Base-by-base conservation (phyloP, 1,284 basidiomycete species). In the Caloboletus firmus region DNA sequence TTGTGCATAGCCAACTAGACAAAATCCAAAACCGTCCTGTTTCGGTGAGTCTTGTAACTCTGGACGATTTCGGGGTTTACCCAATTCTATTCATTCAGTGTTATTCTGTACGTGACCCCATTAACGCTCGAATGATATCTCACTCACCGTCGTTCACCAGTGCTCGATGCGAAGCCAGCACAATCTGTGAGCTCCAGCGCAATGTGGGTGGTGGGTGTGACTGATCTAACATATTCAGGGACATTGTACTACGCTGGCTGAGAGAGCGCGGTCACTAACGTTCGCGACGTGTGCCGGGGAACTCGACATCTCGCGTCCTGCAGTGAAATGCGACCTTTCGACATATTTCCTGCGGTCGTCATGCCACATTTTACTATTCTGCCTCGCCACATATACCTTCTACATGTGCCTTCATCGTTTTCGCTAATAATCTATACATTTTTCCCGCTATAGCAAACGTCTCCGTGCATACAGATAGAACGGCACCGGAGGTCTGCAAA, bases 91-190 rank as follows among this genome's bases (percentile, higher is more conserved):
- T 35, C n/a, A 51, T 55, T 30, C 46, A 92, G 91, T 91, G 89
- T 64, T 92, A 91, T 70, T 91, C 88, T 58, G 89, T 91, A 72
- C 57, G 84, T 68, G 1, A 24, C 20, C 5, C 39, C 8, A 15
- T 30, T 30, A 22, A 40, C 8, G 9, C 24, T 24, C 20, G 13
- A n/a, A 26, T 20, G 31, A 35, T 32, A 45, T 40, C 36, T 31
- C 17, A 8, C 45, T 54, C 49, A 62, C 28, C 39, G 40, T 55
- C 45, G 44, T 42, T 37, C 30, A 53, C 1, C 59, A 92, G 90
- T 91, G 90, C 69, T 94, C 92, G 17, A 94, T 95, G 88, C 95
- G 95, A 74, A 94, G 87, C 61, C 91, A 93, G 72, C 91, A 95
- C 69, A 97, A 97, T 67, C 77, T 98, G 87, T 89, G 64, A 54